Percentiles rank a stretch among this genome's conserved stretches.
Evolutionary conservation across 1,139 yeast species (phyloP).

Genomic region (Kluyveromyces marxianus): DNA sequence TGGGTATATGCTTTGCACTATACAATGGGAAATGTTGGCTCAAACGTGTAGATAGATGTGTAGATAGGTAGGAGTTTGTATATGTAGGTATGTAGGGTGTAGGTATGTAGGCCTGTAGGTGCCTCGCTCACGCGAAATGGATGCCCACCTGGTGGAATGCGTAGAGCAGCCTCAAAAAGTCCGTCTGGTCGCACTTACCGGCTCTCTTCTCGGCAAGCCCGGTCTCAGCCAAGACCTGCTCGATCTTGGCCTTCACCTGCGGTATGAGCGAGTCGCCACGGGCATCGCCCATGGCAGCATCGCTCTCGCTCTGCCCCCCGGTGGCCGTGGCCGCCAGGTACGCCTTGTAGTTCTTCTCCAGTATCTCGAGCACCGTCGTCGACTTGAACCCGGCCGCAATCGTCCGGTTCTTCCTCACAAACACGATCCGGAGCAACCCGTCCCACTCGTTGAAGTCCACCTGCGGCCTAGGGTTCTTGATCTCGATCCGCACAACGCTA

Average conservation of each 20-base stretch:
- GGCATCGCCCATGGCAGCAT: constrained; percentile 31
- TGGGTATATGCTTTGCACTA: too few relatives aligned
- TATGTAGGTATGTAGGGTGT: too few relatives aligned
- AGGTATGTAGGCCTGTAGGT: too few relatives aligned
- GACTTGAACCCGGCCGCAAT: constrained; percentile 90
- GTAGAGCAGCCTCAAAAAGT: constrained; percentile 74
- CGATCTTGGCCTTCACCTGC: constrained; percentile 48
- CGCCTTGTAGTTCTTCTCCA: constrained; percentile 84
- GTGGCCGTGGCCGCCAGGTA: constrained; percentile 53
- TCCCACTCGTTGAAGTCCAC: constrained; percentile 96
- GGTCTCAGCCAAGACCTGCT: constrained; percentile 65
- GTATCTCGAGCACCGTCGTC: constrained; percentile 67
- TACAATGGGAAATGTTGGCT: too few relatives aligned
- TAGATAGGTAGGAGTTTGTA: too few relatives aligned
- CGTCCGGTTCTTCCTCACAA: constrained; percentile 89
- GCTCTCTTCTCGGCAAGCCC: constrained; percentile 82
- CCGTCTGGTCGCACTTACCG: constrained; percentile 91
- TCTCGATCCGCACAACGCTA: constrained; percentile 87
- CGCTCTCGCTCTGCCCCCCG: constrained; percentile 19
- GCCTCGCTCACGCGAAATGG: constrained; percentile 67
- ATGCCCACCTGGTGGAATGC: constrained; percentile 97
- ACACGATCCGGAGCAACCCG: constrained; percentile 82
- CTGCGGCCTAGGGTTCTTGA: constrained; percentile 85
- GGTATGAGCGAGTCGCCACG: constrained; percentile 41
- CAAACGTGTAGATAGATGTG: too few relatives aligned